Base-by-base conservation (phyloP, 306 rosid genomes). In the Quillaja saponaria region DNA sequence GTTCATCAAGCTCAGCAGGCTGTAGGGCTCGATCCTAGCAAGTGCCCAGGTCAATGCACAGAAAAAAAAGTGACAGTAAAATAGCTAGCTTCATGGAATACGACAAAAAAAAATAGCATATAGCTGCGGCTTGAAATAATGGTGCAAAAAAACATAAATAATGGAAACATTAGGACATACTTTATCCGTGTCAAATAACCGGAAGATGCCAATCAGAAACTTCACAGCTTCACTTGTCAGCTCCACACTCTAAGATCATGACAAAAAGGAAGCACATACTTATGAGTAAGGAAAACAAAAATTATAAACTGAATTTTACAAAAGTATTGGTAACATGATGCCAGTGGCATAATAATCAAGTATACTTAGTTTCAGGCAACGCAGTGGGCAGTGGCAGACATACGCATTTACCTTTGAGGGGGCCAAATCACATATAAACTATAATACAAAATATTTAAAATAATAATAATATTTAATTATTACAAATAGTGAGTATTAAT, bases 191-290 rank as follows among this genome's bases (percentile, higher is more conserved):
- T 91, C 98, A 42, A 82, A 73, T 48, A 91, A 75, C 66, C 91
- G 84, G 80, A 91, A 91, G 63, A 86, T 78, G 38, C 98, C 92
- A 75, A 65, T 82, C 68, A 91, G 83, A 76, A 88, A 86, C 65
- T 88, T 95, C 66, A 88, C 67, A 50, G 96, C 96, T 80, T 88
- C 96, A 67, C 66, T 75, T 56, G 92, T 78, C 66, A 91, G 85
- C 86, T 91, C 98, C 92, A 91, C 74, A 52, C 88, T 86, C 98
- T 91, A 79, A 79, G 46, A 84, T 60, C 45, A 61, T 55, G 73
- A 57, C 54, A 56, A 64, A n/a, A n/a, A 52, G 44, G 68, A 73
- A 61, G 55, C 63, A 45, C 55, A 25, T 67, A 34, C 15, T 49
- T 34, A 16, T 13, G 54, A 49, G 61, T 47, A 65, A 67, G 20